phyloP scores from a whole-genome alignment of 805 yeast species.

The Candida suzukii region DNA sequence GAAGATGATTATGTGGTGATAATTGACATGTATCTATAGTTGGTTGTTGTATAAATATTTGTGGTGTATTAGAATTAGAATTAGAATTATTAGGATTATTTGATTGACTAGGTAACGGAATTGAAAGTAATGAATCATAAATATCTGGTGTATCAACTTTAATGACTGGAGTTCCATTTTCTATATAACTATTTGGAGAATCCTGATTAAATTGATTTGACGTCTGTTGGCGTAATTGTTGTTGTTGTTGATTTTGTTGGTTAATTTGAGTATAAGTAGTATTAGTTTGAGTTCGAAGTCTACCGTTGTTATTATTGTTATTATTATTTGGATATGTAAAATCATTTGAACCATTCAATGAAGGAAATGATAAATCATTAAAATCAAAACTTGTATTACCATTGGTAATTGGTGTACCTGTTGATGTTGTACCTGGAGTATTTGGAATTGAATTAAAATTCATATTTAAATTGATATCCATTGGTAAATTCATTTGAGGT shows the following conservation, averaged over 20 bases:
- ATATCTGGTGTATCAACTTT: not conserved
- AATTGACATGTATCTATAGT: not conserved
- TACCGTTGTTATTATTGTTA: no score
- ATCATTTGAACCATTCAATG: no score
- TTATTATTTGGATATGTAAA: no score
- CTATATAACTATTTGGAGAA: not conserved
- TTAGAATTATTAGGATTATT: not conserved
- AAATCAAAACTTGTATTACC: not conserved
- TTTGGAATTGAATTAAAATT: no score
- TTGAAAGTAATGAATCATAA: not conserved
- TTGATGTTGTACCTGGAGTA: no score
- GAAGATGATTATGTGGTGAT: not conserved
- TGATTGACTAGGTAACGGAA: not conserved
- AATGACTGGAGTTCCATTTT: not conserved
- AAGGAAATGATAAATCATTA: no score
- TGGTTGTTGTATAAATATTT: not conserved
- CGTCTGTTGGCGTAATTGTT: no score
- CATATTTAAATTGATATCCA: no score
- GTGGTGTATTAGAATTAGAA: not conserved
- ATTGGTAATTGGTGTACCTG: not conserved
- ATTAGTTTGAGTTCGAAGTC: no score
- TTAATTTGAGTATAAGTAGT: not conserved
- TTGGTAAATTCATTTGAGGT: no score
- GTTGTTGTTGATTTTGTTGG: not conserved
- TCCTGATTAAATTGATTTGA: not conserved